Evolutionary conservation across 768 basidiomycete genomes (phyloP), one percentile per base, ranked within the genome.

Genomic region (Dioszegia hungarica): DNA sequence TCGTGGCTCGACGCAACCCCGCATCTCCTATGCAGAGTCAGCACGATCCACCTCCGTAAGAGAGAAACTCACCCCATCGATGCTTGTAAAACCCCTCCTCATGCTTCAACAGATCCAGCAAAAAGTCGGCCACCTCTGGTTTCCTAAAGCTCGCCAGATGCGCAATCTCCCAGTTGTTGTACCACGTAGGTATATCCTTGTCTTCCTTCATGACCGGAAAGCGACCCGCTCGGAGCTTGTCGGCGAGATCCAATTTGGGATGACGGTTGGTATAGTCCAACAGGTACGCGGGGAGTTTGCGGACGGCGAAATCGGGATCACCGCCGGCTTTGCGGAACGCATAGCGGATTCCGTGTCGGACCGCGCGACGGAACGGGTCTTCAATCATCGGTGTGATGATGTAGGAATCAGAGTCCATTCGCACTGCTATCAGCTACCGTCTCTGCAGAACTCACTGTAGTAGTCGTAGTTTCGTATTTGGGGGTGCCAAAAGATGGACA

Each of bases 121-220:
- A 20, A 17, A 29, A 52, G n/a, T 52, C 50, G n/a, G 22, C 37
- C 3, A 52, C 50, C 5, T 22, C 36, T 25, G 50, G 33, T 4
- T 22, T 28, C 15, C 50, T 17, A 36, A 52, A 52, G 27, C 29
- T 25, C 8, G 50, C 19, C 12, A 52, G 15, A 19, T 52, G 50
- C 5, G 25, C 50, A 25, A 52, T 39, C 28, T 52, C 50, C 33
- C 33, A 52, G 50, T 52, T 52, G 20, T n/a, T 52, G 50, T 38
- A 36, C 34, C 37, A 52, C 28, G 37, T n/a, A 11, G 45, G 28
- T 15, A 28, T 15, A 25, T 25, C 15, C 45, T 29, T 1, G 1
- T 25, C 24, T 9, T 31, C 22, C 6, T 9, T 14, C 50, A 36
- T n/a, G n/a, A 19, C 11, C 37, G 15, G 33, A 12, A 19, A 3